These are phyloP conservation scores for Raphanus raphanistrum DNA, from an alignment of 345 rosid species.

Conservation along the genomic window DNA sequence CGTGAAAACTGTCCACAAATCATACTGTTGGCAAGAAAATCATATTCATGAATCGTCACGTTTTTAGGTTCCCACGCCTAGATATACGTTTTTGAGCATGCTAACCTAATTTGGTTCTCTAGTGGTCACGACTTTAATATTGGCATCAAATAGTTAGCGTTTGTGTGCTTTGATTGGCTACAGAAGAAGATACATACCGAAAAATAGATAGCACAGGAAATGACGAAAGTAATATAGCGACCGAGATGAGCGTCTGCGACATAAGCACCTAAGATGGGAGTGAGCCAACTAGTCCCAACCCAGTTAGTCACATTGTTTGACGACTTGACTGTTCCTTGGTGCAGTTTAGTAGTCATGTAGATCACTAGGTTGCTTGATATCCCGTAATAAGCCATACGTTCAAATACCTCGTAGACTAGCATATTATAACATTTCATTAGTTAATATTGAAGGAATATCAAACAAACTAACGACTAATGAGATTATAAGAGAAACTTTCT, in stretches of 20 bases:
- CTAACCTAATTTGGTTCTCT: neutral
- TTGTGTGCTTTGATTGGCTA: neutral
- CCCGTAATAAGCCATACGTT: conserved; percentile 87
- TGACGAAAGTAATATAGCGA: conserved; percentile 74
- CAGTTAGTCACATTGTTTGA: conserved; percentile 91
- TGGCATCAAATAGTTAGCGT: neutral
- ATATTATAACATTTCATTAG: neutral
- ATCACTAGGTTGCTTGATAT: conserved; percentile 76
- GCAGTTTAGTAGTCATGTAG: conserved; percentile 73
- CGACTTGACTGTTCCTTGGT: conserved; percentile 80
- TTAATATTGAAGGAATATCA: neutral
- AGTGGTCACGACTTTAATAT: neutral
- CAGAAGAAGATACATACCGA: conserved; percentile 40
- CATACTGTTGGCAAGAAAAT: neutral
- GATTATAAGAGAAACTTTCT: neutral
- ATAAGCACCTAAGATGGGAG: conserved; percentile 85
- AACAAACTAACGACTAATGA: neutral
- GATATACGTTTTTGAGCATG: neutral
- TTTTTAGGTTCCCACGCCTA: neutral
- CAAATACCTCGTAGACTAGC: conserved; percentile 50
- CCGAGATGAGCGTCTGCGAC: conserved; percentile 88
- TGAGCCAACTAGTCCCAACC: conserved; percentile 85
- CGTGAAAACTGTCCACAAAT: neutral
- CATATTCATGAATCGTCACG: neutral
- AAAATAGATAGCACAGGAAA: conserved; percentile 57